Percentiles rank a stretch among this genome's conserved stretches.
Evolutionary conservation across 169 alveolate species (phyloP).

Genomic region (Perkinsus marinus): DNA sequence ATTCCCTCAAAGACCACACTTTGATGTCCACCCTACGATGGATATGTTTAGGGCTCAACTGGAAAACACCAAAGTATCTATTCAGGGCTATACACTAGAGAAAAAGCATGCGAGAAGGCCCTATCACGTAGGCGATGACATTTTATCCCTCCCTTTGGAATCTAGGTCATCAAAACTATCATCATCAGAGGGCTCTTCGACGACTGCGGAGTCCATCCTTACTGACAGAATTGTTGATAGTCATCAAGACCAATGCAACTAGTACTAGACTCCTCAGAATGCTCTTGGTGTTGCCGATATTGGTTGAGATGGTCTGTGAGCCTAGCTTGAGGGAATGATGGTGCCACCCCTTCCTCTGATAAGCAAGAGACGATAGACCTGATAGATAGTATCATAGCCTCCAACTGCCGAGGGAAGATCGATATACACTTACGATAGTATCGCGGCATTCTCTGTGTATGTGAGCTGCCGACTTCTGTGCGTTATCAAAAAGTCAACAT

Average conservation of each 20-base stretch:
- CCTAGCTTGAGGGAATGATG: not conserved
- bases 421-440: not conserved
- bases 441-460: not conserved
- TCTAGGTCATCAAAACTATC: not conserved
- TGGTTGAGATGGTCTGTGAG: not conserved
- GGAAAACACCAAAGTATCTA: not conserved
- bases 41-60: not conserved
- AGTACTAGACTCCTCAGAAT: not conserved
- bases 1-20: not conserved
- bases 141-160: not conserved
- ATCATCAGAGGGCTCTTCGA: not conserved
- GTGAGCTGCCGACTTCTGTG: constrained; percentile 29
- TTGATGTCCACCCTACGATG: not conserved
- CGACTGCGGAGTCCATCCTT: not conserved
- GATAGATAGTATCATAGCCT: not conserved
- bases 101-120: not conserved
- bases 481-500: constrained; percentile 56
- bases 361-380: not conserved
- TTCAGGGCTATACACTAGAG: not conserved
- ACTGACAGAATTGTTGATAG: not conserved
- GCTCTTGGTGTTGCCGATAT: not conserved
- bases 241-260: not conserved
- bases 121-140: not conserved
- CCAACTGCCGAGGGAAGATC: not conserved
- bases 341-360: not conserved